These are phyloP conservation scores for Citropsis articulata DNA, from an alignment of 345 rosid genomes.

Conservation along the genomic window DNA sequence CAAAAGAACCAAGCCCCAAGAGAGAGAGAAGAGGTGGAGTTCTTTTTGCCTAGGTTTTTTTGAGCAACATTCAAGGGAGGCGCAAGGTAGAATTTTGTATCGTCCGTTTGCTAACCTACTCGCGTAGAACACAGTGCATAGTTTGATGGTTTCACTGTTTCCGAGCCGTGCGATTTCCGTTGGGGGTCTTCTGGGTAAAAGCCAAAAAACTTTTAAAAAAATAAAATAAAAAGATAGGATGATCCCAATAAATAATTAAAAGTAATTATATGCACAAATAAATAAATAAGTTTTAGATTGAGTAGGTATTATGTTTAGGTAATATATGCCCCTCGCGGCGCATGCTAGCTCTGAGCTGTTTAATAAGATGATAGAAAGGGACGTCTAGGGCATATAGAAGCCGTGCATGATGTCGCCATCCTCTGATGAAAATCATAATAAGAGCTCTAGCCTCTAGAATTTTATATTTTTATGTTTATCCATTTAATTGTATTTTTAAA, in stretches of 20 bases:
- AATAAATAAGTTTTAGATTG: background rate
- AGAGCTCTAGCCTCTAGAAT: too few species aligned
- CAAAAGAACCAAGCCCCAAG: conserved; percentile 28
- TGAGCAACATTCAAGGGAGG: conserved; percentile 27
- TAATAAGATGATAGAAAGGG: conserved; percentile 13
- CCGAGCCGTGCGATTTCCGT: conserved; percentile 21
- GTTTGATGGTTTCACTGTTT: conserved; percentile 12
- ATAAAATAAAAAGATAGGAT: background rate
- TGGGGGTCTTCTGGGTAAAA: background rate
- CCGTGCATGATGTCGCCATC: background rate
- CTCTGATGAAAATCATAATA: background rate
- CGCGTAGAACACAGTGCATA: background rate
- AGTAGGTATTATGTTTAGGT: background rate
- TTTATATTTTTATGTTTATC: background rate
- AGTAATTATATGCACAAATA: too few species aligned
- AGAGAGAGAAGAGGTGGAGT: conserved; percentile 5
- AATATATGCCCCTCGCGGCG: background rate
- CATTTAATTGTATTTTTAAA: background rate
- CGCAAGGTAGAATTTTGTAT: conserved; percentile 32
- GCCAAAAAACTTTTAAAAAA: too few species aligned
- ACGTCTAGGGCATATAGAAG: conserved; percentile 5
- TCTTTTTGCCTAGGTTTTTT: conserved; percentile 23
- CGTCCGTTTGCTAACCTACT: conserved; percentile 6
- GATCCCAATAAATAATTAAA: background rate
- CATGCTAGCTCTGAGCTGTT: background rate